Evolutionary conservation across 371 early-diverging fungal species (phyloP), one percentile per base, ranked within the genome.

Genomic region (Mortierella sp.): DNA sequence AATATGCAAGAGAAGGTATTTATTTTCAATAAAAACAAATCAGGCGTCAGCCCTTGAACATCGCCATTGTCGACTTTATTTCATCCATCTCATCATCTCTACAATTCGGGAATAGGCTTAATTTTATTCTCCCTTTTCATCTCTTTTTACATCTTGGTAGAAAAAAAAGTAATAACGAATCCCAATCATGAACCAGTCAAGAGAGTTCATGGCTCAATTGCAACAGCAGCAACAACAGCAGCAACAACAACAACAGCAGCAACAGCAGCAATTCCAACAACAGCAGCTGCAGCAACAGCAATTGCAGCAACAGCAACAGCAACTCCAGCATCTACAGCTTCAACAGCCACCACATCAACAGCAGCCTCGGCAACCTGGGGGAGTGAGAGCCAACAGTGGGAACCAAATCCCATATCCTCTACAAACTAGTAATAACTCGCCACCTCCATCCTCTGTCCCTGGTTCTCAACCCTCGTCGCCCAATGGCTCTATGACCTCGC

Each of bases 401-500:
- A 84, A 72, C 67, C 76, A 72, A 72, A 83, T 82, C 83, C 85
- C 70, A 60, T 84, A 51, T 72, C 86, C 70, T 61, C 83, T 65
- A 66, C 84, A 80, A 72, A 82, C 64, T 19, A 77, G 23, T 56
- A 64, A 73, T 67, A 69, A 66, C 34, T 82, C 83, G 19, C 78
- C 83, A 23, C 69, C 84, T 12, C 79, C 83, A 65, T 86, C 87
- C 2, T 78, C 78, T n/a, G 75, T 86, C 43, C 76, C 86, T 8
- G 82, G 88, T 17, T 84, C 87, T 61, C 88, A 88, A 83, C 86
- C 85, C 42, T 75, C 83, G 31, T 84, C 83, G 45, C 85, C 86
- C 55, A 83, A 86, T 60, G 84, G 83, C 43, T 84, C 86, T 64
- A 84, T 85, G 71, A 80, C 84, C 19, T 85, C 88, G 60, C 81